Evolutionary conservation across 2,329 filamentous ascomycete genomes (phyloP).

Genomic region (Aspergillus clavatus): DNA sequence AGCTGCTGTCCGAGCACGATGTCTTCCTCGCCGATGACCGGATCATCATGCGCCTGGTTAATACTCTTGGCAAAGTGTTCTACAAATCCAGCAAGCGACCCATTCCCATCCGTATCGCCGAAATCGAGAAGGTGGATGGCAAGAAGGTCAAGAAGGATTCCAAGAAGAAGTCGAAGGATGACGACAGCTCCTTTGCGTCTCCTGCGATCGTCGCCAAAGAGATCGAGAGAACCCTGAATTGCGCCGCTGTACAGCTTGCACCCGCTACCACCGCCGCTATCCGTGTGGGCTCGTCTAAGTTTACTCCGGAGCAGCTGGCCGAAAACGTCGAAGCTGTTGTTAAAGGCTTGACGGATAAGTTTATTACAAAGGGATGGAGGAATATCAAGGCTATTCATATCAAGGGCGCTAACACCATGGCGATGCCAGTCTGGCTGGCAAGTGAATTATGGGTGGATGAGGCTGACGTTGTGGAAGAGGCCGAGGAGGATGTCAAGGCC

Average conservation of each 20-base stretch:
- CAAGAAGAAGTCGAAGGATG: conserved; percentile 42
- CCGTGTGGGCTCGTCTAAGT: conserved; percentile 70
- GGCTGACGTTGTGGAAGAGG: conserved; percentile 61
- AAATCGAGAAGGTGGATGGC: conserved; percentile 56
- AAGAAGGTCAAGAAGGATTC: conserved; percentile 56
- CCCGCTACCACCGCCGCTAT: conserved; percentile 76
- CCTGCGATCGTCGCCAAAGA: conserved; percentile 69
- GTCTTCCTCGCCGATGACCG: conserved; percentile 90
- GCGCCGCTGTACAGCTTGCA: conserved; percentile 75
- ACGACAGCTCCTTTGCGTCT: conserved; percentile 48
- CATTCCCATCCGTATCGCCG: conserved; percentile 70
- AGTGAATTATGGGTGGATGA: conserved; percentile 86
- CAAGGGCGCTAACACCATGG: conserved; percentile 83
- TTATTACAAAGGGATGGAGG: conserved; percentile 79
- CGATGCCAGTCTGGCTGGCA: conserved; percentile 90
- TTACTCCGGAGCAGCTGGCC: conserved; percentile 68
- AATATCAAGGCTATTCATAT: conserved; percentile 81
- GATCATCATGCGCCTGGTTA: conserved; percentile 67
- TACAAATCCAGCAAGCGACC: conserved; percentile 86
- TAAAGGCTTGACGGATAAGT: conserved; percentile 66
- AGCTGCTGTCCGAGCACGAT: conserved; percentile 81
- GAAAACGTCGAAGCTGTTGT: conserved; percentile 75
- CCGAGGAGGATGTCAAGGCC: conserved; percentile 28
- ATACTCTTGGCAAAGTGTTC: conserved; percentile 83
- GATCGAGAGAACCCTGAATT: conserved; percentile 69